Evolutionary conservation across 2,329 filamentous ascomycete genomes (phyloP).

Genomic region (Drechmeria coniospora): DNA sequence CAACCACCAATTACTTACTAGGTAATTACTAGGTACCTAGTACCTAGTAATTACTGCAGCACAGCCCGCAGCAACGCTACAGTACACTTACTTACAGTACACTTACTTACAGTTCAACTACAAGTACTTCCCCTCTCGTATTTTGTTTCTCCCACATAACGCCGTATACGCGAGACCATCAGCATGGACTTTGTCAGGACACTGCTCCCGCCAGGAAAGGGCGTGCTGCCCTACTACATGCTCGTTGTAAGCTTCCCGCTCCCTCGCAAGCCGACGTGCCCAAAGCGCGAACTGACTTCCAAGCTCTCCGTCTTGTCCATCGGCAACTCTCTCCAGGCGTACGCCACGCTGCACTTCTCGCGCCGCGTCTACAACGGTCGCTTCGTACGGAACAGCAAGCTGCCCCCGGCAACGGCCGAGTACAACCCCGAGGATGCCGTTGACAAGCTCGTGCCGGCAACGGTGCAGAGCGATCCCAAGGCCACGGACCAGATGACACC

Average conservation of each 20-base stretch:
- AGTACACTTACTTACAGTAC: too few relatives aligned
- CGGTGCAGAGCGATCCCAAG: conserved; percentile 26
- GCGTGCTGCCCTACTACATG: conserved; percentile 44
- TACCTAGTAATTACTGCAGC: too few relatives aligned
- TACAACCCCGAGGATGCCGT: conserved; percentile 37
- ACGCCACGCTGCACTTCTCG: conserved; percentile 64
- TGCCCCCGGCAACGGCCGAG: conserved; percentile 22
- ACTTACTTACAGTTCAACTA: too few relatives aligned
- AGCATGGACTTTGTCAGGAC: conserved; percentile 29
- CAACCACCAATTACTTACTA: too few relatives aligned
- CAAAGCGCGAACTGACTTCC: neutral
- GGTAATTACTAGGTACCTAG: too few relatives aligned
- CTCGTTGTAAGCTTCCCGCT: conserved; percentile 25
- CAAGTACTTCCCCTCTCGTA: too few relatives aligned
- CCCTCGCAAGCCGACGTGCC: conserved; percentile 3
- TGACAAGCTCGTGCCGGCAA: conserved; percentile 31
- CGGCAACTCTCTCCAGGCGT: conserved; percentile 74
- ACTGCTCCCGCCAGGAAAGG: conserved; percentile 33
- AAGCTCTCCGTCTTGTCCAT: conserved; percentile 73
- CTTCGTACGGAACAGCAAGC: conserved; percentile 35
- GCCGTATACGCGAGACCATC: too few relatives aligned
- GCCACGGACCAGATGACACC: conserved; percentile 51
- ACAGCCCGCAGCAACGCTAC: too few relatives aligned
- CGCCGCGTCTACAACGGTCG: conserved; percentile 69
- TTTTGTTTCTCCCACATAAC: too few relatives aligned